Base-by-base conservation (phyloP, 2,329 filamentous ascomycete species). In the Pestalotiopsis sp. region DNA sequence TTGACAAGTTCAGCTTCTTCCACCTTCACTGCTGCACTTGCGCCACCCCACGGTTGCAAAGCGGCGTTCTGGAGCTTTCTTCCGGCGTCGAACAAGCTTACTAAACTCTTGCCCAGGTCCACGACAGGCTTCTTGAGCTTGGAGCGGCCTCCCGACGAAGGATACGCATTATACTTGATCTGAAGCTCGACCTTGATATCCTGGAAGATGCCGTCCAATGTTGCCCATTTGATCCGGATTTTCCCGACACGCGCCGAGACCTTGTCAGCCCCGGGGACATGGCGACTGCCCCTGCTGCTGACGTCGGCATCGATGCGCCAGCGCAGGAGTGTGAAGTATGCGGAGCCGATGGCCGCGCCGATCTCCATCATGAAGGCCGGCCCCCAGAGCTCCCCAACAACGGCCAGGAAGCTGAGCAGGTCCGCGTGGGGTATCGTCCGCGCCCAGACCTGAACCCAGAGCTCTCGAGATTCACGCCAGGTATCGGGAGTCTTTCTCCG, bases 1-100 rank as follows among this genome's bases (percentile, higher is more conserved):
- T 62, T 62, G 59, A 62, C 20, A 12, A 62, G 59, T n/a, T 62
- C 59, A 6, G 59, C 59, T 20, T 62, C 59, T 38, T 25, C 27
- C 12, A 36, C 59, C 14, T 14, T 62, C 31, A 62, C 59, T 3
- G n/a, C 31, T 2, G 59, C 14, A 12, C 23, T 23, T 4, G 59
- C 12, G n/a, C 14, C 17, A 13, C 31, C 31, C 59, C 59, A 62
- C 5, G 27, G 38, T 23, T 40, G 25, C 23, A 25, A 41, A 11
- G 36, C 27, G 36, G 59, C 59, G 13, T 41, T 40, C 13, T 62
- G 31, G 4, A 62, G 31, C 14, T 27, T 31, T 9, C 57, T 27
- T 17, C 57, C 57, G 9, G 57, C 57, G 6, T 59, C 57, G 4
- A 59, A 36, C 4, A 59, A 3, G 20, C 14, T n/a, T 12, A 17